Evolutionary conservation across 306 rosid species (phyloP), one percentile per base, ranked within the genome.

Genomic region (Pterocarpus santalinus): DNA sequence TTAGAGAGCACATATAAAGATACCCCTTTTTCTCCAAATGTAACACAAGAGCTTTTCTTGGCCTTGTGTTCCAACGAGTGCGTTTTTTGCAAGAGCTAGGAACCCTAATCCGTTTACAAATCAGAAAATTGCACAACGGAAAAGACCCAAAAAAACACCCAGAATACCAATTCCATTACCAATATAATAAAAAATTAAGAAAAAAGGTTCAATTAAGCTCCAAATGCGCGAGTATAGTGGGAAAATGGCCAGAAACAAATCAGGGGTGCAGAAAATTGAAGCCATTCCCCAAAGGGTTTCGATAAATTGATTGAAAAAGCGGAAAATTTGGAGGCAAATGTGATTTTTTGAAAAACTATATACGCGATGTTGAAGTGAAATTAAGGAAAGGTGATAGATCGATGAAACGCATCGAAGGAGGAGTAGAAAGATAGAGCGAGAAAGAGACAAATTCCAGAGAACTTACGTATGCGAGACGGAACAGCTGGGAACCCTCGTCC

Each of bases 101-200:
- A 83, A 80, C 89, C 85, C 87, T 72, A 86, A 68, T 71, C 14
- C 7, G 16, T 70, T 56, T 36, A 33, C 61, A 80, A 83, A 60
- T 39, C 58, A 30, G n/a, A 58, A 8, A n/a, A 49, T 10, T 53
- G 38, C 47, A 32, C 22, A 66, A 71, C 58, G 30, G 4, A 64
- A 57, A 68, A 41, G 7, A 83, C 66, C 65, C 8, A 52, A 2
- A 51, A 14, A 60, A 44, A 46, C 22, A 75, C 15, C 12, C 1
- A 51, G 14, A 69, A 8, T 28, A 75, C 52, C 43, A 70, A 71
- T 61, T 60, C 46, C 51, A 86, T 66, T 11, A 61, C 76, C 76
- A 58, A 64, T 5, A 46, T 4, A 65, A 32, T 28, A 28, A 10
- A 17, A 36, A 4, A 52, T 16, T 1, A 15, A 2, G 8, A 73